phyloP scores from a whole-genome alignment of 2,329 filamentous ascomycete species.

The Colletotrichum endophyticum region DNA sequence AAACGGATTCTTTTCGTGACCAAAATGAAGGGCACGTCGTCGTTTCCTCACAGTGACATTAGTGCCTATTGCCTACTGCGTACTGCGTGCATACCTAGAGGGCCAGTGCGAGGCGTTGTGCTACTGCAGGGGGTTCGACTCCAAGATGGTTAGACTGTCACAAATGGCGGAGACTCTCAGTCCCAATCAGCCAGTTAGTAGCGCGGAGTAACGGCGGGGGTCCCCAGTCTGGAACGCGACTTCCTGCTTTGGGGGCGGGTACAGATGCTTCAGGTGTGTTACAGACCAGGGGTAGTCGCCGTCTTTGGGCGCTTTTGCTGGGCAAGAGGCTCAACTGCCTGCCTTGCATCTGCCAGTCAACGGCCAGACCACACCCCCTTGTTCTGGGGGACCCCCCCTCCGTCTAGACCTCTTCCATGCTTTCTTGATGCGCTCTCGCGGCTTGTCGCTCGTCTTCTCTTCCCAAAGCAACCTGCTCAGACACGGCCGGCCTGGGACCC shows the following conservation, averaged over 20 bases:
- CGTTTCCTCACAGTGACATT: neutral
- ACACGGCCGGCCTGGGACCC: neutral
- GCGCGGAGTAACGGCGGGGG: neutral
- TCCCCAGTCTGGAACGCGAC: conserved; percentile 3
- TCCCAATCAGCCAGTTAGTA: neutral
- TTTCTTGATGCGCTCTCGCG: neutral
- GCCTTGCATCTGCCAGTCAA: neutral
- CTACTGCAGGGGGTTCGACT: neutral
- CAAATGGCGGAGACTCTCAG: neutral
- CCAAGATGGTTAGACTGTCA: neutral
- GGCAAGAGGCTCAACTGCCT: neutral
- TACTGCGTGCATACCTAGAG: no score
- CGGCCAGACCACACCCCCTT: neutral
- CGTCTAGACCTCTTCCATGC: neutral
- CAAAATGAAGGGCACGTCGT: neutral
- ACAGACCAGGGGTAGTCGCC: conserved; percentile 42
- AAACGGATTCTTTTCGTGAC: neutral
- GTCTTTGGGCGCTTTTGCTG: neutral
- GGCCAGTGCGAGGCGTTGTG: neutral
- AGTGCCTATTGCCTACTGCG: no score
- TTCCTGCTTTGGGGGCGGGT: neutral
- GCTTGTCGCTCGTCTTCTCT: neutral
- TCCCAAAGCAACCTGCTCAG: conserved; percentile 24
- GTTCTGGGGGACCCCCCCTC: neutral
- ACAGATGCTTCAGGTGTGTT: conserved; percentile 52